Evolutionary conservation across 169 alveolate genomes (phyloP).

Genomic region (Plasmodium vinckei): DNA sequence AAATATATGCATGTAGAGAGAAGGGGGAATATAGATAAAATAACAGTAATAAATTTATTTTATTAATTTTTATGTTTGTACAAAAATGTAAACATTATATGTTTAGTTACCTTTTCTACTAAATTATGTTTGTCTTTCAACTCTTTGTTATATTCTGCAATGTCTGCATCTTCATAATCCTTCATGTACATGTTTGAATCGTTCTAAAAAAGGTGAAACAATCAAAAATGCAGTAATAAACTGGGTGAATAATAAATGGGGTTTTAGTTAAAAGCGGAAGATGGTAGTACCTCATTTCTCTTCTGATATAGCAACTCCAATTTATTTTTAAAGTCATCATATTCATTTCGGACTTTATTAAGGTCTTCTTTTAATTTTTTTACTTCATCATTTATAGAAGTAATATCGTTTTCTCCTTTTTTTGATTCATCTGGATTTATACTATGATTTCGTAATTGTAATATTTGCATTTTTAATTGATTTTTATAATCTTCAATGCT

Average conservation of each 20-base stretch:
- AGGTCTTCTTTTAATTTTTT: slow-evolving; percentile 67
- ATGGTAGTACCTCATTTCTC: slow-evolving; percentile 46
- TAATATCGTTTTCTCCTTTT: slow-evolving; percentile 34
- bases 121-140: slow-evolving; percentile 29
- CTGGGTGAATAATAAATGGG: neutral
- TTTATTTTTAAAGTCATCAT: slow-evolving; percentile 69
- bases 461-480: slow-evolving; percentile 49
- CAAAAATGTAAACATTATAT: neutral
- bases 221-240: neutral
- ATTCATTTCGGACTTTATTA: slow-evolving; percentile 51
- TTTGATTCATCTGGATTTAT: slow-evolving; percentile 52
- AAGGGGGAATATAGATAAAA: neutral
- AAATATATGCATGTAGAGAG: neutral
- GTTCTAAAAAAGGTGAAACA: slow-evolving; percentile 9
- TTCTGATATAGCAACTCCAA: slow-evolving; percentile 67
- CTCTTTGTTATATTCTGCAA: slow-evolving; percentile 59
- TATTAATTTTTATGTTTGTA: neutral
- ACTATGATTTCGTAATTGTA: slow-evolving; percentile 62
- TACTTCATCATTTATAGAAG: slow-evolving; percentile 59
- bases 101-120: slow-evolving; percentile 22
- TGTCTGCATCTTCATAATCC: slow-evolving; percentile 67
- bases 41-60: neutral
- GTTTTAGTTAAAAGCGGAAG: neutral
- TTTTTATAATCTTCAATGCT: slow-evolving; percentile 56
- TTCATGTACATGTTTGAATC: slow-evolving; percentile 70